Base-by-base conservation (phyloP, 768 basidiomycete species). In the Exsudoporus frostii region DNA sequence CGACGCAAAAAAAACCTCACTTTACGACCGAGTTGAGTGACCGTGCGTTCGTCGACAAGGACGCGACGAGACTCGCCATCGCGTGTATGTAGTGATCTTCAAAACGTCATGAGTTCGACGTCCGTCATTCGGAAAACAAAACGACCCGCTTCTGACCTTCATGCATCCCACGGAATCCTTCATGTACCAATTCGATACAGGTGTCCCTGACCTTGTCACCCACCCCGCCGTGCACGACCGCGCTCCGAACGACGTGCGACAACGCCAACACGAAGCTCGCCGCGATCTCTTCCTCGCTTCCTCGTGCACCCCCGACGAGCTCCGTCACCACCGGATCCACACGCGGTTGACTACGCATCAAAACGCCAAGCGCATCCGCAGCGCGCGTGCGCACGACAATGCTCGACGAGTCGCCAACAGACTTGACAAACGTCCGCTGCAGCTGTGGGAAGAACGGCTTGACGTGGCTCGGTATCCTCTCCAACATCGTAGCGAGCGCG, bases 361-460 rank as follows among this genome's bases (percentile, higher is more conserved):
- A 75, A 4, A 85, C 80, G 13, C 95, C 95, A 1, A 98, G 78
- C 11, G 91, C 95, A 37, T 86, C 79, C 0, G 86, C 92, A 0
- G 93, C 94, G 48, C 84, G 84, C 54, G 77, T 85, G 47, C 96
- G 84, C 24, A 98, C 92, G 15, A 83, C 81, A 1, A 81, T 73
- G 56, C 90, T 92, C 2, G 86, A 78, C 8, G 86, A 70, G 67
- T 98, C 95, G 51, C 87, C 82, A 3, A 88, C 80, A 40, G 92
- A 90, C 74, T 98, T 98, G 67, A 97, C 89, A 64, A 98, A 98
- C 0, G 94, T 98, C 32, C 95, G 83, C 64, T 98, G 96, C 32
- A 98, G 73, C 63, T 98, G 97, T 2, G 96, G 97, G 81, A 98
- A 98, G 85, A 98, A 98, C 3, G 96, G 96, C 69, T 90, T 92